Percentiles rank a stretch among this genome's conserved stretches.
These are phyloP conservation scores for Cryptococcus maquisensis DNA, from an alignment of 1,284 basidiomycete genomes.

Conservation along the genomic window DNA sequence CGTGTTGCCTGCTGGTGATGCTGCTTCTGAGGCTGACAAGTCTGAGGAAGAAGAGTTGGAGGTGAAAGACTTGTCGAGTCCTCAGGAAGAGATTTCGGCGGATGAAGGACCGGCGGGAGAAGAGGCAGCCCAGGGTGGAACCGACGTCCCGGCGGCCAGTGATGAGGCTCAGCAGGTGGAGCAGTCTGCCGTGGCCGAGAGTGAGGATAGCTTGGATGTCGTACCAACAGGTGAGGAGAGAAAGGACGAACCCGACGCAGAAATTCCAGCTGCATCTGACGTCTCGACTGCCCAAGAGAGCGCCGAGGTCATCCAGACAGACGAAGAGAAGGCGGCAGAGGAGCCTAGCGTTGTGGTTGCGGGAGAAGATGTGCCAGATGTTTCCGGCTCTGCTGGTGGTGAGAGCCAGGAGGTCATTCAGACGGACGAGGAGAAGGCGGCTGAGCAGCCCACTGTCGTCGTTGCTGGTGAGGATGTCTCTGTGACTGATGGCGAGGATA, in stretches of 20 bases:
- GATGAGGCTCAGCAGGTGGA: too few species aligned
- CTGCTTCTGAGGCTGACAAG: not conserved
- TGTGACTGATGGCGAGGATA: too few species aligned
- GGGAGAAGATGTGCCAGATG: too few species aligned
- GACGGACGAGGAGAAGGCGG: slow-evolving; percentile 3
- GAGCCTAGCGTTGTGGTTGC: not conserved
- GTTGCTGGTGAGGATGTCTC: not conserved
- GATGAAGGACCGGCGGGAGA: too few species aligned
- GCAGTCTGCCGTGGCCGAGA: not conserved
- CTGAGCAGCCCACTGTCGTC: not conserved
- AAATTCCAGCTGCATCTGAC: not conserved
- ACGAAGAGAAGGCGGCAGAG: not conserved
- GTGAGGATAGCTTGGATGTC: too few species aligned
- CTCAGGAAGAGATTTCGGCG: too few species aligned
- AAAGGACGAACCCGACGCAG: not conserved
- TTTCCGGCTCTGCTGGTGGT: not conserved
- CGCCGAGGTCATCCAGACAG: not conserved
- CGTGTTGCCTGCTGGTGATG: slow-evolving; percentile 9
- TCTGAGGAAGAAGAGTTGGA: not conserved
- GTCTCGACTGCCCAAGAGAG: not conserved
- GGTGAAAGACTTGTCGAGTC: not conserved
- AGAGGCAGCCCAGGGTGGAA: too few species aligned
- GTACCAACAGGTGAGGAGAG: not conserved
- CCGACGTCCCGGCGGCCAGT: too few species aligned
- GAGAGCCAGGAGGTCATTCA: not conserved